Conservation (phyloP, 495 filamentous ascomycete species). For the Penicillium waksmanii region DNA sequence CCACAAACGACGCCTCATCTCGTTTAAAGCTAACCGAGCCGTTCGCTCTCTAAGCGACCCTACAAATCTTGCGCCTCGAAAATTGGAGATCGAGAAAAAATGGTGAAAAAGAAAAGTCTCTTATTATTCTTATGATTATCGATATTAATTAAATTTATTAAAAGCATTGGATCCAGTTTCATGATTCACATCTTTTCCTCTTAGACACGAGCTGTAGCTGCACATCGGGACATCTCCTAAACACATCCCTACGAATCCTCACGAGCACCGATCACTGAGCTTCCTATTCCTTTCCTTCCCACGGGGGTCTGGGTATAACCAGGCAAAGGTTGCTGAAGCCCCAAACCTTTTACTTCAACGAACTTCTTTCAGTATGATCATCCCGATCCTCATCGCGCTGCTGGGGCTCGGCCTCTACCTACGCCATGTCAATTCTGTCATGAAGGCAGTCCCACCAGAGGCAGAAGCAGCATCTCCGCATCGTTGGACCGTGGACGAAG, state of each 20-base stretch:
- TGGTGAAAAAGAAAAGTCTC: neutral
- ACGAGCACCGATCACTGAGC: neutral
- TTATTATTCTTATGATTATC: neutral
- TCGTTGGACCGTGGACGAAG: slow-evolving; percentile 57
- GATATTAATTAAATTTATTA: neutral
- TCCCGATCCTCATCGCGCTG: slow-evolving; percentile 15
- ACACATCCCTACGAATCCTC: neutral
- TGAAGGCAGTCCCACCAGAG: slow-evolving; percentile 52
- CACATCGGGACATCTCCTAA: neutral
- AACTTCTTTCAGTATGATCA: slow-evolving; percentile 9
- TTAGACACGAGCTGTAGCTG: neutral
- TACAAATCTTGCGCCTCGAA: neutral
- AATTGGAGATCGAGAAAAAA: neutral
- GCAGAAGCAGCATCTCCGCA: slow-evolving; percentile 44
- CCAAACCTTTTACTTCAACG: neutral
- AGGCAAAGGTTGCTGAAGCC: no score
- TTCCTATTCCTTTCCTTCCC: neutral
- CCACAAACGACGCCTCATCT: slow-evolving; percentile 11
- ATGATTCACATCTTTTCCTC: neutral
- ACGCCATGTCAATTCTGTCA: slow-evolving; percentile 53
- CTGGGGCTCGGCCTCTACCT: slow-evolving; percentile 46
- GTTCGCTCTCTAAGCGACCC: slow-evolving; percentile 19
- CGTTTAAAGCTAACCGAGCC: slow-evolving; percentile 24
- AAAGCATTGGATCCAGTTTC: neutral
- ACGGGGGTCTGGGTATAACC: no score